phyloP scores from a whole-genome alignment of 768 basidiomycete genomes.

The Pulveroboletus frians region DNA sequence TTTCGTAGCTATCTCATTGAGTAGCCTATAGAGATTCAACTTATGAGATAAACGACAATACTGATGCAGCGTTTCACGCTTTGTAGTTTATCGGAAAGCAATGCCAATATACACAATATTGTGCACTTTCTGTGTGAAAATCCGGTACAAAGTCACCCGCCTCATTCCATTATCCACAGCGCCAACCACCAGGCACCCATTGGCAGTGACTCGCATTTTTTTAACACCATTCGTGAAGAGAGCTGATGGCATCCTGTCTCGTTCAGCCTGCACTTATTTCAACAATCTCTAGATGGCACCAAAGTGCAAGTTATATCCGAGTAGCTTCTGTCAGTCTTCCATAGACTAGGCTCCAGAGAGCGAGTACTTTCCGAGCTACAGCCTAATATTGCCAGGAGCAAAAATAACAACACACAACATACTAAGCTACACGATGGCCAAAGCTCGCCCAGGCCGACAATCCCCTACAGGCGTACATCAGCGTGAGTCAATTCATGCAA shows the following conservation, averaged over 20 bases:
- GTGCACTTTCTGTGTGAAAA: background rate
- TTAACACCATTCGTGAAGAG: background rate
- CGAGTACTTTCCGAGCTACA: constrained; percentile 5
- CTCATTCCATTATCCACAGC: background rate
- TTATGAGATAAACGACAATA: no score
- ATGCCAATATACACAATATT: background rate
- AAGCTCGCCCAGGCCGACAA: background rate
- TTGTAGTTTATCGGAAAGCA: background rate
- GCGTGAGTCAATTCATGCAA: background rate
- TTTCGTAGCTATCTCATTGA: no score
- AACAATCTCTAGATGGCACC: background rate
- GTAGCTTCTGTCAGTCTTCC: background rate
- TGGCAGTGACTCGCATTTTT: background rate
- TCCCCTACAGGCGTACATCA: background rate
- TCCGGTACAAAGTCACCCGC: background rate
- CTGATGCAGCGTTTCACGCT: background rate
- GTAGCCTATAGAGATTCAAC: no score
- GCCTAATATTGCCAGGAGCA: background rate
- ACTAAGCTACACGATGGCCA: background rate
- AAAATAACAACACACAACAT: constrained; percentile 1
- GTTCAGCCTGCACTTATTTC: background rate
- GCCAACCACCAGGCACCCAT: background rate
- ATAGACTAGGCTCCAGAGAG: background rate
- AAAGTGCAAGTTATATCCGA: background rate
- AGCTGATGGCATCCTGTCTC: background rate